Base-by-base conservation (phyloP, 164 flowering plant species). In the Cinnamomum micranthum region DNA sequence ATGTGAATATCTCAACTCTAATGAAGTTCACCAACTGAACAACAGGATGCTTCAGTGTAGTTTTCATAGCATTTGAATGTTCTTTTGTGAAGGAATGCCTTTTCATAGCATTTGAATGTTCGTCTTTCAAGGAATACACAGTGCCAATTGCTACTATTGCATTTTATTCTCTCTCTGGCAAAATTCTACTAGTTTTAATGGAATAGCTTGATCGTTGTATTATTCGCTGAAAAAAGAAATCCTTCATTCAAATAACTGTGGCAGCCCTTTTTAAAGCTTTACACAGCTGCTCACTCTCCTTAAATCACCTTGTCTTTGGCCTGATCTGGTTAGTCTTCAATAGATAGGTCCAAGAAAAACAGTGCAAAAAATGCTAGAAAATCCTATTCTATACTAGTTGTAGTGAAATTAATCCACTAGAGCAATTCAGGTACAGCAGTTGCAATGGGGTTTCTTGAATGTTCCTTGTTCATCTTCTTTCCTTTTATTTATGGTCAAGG, bases 401-500 rank as follows among this genome's bases (percentile, higher is more conserved):
- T 41, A 41, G 47, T 41, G 47, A 41, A 41, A 41, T 41, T 41
- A 0, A 41, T 41, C 47, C 47, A 41, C 47, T 41, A 41, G 9
- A 6, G 47, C 47, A 41, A 41, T 41, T 41, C 47, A 41, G 11
- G 47, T 60, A 23, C 64, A 19, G 64, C 2, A 19, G 64, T 60
- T 23, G n/a, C 64, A 20, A 60, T 60, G 64, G 64, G 64, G n/a
- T 60, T 60, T 60, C 64, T 60, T 60, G 64, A 60, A 19, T 60
- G 23, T 31, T 31, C 64, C 23, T 19, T 60, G 15, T n/a, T 17
- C 23, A 60, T 60, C 23, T 60, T 60, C 64, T 60, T 60, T 60
- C 64, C 5, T 6, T 41, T 6, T 41, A 41, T 6, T 6, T 41
- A 7, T 41, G 11, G 47, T 41, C 47, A 7, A 41, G 47, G 10